Conservation (phyloP, 371 early-diverging fungal species). For the Catenaria anguillulae region DNA sequence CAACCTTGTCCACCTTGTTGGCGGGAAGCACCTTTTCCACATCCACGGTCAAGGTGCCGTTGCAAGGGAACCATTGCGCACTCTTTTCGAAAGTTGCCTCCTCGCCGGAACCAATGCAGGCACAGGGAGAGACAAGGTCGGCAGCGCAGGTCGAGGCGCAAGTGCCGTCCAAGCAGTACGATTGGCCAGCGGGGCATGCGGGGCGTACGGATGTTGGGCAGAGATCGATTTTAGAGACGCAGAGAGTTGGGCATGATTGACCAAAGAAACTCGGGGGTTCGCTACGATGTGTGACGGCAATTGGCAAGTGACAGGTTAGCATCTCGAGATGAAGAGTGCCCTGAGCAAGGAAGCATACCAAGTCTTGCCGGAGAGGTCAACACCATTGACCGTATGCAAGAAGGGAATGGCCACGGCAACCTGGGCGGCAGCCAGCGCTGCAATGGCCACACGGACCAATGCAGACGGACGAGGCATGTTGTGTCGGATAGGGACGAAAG, state of each 20-base stretch:
- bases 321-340: no score
- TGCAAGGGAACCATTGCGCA: neutral
- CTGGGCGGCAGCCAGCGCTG: no score
- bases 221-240: neutral
- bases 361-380: neutral
- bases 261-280: neutral
- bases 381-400: neutral
- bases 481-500: no score
- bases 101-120: neutral
- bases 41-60: neutral
- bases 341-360: no score
- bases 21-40: neutral
- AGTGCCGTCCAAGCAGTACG: neutral
- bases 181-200: neutral
- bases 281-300: no score
- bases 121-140: neutral
- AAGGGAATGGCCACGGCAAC: conserved; percentile 2
- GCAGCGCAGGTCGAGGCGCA: neutral
- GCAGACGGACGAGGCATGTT: no score
- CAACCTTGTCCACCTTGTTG: neutral
- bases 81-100: neutral
- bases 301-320: no score
- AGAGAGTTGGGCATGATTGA: neutral
- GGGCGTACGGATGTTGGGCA: neutral
- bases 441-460: no score